Evolutionary conservation across 148 eudicot genomes (phyloP), one percentile per base, ranked within the genome.

Genomic region (Rhododendron williamsianum): DNA sequence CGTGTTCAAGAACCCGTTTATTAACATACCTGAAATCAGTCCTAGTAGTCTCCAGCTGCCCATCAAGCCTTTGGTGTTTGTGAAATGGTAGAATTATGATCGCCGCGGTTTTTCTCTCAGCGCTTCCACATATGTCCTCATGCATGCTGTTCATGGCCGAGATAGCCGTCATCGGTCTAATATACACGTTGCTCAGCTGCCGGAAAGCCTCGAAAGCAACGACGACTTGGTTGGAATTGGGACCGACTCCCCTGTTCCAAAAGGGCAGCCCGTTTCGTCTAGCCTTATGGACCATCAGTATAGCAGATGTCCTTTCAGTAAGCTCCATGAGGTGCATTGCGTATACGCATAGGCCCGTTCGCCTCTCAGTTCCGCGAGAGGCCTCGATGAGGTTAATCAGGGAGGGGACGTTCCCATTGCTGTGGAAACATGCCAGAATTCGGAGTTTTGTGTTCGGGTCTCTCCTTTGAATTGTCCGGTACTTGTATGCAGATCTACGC

Each of bases 271-370:
- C 98, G 11, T 95, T 92, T 49, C 82, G 89, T 43, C 94, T 87
- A 1, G 93, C 95, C 87, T 91, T 93, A 82, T 95, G 95, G 80
- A 93, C 98, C 98, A 95, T 95, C 1, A 92, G 92, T 30, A 95
- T 95, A 0, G 98, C 95, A 9, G 98, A 95, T 10, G 98, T 92
- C 82, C 98, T 90, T 71, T 95, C 98, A 0, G 96, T 92, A 21
- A 95, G 94, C 88, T 93, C 98, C 93, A 92, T 90, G 73, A 93
- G 93, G 89, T 95, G 98, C 96, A 95, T 95, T 71, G 98, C 98
- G 45, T 93, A 93, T 9, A 95, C 93, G 15, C 89, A 83, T 10
- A 95, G 90, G 2, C 93, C 93, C 23, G 84, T 89, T 73, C 87
- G 89, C 85, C 89, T 92, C 38, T 90, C 94, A 7, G 91, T 95